Percentiles rank a stretch among this genome's conserved stretches.
phyloP scores from a whole-genome alignment of 2,329 filamentous ascomycete species.

The Exutisphaerella laricina region DNA sequence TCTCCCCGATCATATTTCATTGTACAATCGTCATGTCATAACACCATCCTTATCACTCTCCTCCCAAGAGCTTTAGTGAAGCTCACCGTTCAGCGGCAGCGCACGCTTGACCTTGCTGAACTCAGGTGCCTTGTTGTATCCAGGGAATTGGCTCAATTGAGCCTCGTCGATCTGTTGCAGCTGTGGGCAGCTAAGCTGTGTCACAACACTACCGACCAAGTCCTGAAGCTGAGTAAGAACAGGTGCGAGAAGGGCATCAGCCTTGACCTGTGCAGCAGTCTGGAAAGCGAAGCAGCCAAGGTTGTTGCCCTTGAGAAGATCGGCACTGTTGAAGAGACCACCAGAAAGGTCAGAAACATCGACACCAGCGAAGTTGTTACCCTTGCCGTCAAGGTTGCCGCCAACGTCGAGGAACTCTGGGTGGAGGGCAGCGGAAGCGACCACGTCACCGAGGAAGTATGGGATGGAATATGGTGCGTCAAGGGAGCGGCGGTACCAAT shows the following conservation, averaged over 20 bases:
- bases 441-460: conserved; percentile 25
- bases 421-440: conserved; percentile 22
- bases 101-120: neutral
- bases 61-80: no score
- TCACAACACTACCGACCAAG: conserved; percentile 14
- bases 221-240: conserved; percentile 13
- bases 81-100: neutral
- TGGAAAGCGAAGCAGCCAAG: conserved; percentile 35
- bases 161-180: conserved; percentile 25
- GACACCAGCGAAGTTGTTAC: conserved; percentile 35
- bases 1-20: no score
- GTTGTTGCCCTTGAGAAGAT: conserved; percentile 32
- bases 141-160: conserved; percentile 27
- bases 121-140: conserved; percentile 19
- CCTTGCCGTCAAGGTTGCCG: conserved; percentile 34
- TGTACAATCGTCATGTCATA: no score
- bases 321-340: conserved; percentile 38
- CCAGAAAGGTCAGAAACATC: conserved; percentile 35
- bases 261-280: conserved; percentile 32
- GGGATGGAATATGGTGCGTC: conserved; percentile 32
- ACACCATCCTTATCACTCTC: no score
- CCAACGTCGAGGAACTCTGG: conserved; percentile 33
- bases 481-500: conserved; percentile 29
- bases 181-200: conserved; percentile 26
- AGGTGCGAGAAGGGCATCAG: conserved; percentile 22